Evolutionary conservation across 2,329 filamentous ascomycete species (phyloP).

Genomic region (Phialemonium atrogriseum): DNA sequence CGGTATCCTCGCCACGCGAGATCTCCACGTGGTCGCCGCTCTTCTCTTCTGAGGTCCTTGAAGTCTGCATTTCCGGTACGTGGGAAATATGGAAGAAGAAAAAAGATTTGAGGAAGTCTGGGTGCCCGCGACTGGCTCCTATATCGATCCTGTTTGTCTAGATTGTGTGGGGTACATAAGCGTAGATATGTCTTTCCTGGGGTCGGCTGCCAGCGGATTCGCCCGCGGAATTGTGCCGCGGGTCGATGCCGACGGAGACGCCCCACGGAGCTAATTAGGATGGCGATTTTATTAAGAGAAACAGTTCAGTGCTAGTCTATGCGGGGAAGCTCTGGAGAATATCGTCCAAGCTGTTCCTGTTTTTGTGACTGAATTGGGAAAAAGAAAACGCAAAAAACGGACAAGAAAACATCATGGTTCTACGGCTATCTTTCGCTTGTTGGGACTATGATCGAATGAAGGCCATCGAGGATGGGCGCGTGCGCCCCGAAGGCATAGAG

Average conservation of each 20-base stretch:
- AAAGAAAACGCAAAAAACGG: not conserved
- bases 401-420: conserved; percentile 1
- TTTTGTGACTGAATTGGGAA: not conserved
- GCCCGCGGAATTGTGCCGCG: not conserved
- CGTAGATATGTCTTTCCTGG: conserved; percentile 1
- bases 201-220: too few species aligned
- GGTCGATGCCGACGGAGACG: not conserved
- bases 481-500: conserved; percentile 1
- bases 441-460: conserved; percentile 4
- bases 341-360: not conserved
- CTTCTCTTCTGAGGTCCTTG: not conserved
- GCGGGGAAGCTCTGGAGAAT: not conserved
- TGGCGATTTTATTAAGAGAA: not conserved
- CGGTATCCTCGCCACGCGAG: not conserved
- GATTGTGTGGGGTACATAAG: too few species aligned
- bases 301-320: not conserved
- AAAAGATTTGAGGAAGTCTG: conserved; percentile 1
- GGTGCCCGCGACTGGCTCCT: not conserved
- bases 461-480: conserved; percentile 2
- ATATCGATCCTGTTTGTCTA: too few species aligned
- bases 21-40: not conserved
- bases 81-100: not conserved
- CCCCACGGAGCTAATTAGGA: not conserved
- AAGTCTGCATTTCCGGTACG: not conserved
- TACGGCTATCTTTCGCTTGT: conserved; percentile 1